phyloP scores from a whole-genome alignment of 306 rosid genomes.

The Potentilla sterilis region DNA sequence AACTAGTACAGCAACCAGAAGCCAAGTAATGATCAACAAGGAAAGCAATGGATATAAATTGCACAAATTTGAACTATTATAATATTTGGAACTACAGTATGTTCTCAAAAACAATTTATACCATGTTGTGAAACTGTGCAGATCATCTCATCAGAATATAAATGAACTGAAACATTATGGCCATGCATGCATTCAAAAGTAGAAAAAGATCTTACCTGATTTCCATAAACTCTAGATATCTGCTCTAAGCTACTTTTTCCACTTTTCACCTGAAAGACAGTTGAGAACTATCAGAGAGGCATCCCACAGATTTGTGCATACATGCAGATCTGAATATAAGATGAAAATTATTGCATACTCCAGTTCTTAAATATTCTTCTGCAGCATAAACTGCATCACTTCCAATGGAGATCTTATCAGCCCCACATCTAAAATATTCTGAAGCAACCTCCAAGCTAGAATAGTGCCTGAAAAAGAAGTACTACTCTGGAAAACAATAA shows the following conservation, averaged over 20 bases:
- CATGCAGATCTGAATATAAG: conserved; percentile 14
- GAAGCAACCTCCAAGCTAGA: conserved; percentile 98
- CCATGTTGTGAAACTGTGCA: not conserved
- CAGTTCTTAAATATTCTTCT: conserved; percentile 79
- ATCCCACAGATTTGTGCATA: not conserved
- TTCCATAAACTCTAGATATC: conserved; percentile 92
- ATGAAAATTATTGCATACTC: conserved; percentile 51
- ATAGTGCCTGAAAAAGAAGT: conserved; percentile 57
- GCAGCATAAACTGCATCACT: conserved; percentile 99
- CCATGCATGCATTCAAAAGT: conserved; percentile 7
- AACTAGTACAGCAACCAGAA: not conserved
- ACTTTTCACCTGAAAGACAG: conserved; percentile 57
- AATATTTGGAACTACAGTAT: not conserved
- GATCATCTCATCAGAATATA: not conserved
- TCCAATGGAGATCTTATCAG: conserved; percentile 96
- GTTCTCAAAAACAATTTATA: no score
- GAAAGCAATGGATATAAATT: not conserved
- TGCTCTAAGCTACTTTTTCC: conserved; percentile 95
- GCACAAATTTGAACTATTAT: not conserved
- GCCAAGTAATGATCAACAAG: not conserved
- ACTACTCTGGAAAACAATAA: no score
- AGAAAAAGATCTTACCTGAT: conserved; percentile 58
- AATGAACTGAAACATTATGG: not conserved
- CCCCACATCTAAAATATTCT: conserved; percentile 97
- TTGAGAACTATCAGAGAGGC: conserved; percentile 33